phyloP scores from a whole-genome alignment of 352 stramenopile genomes.

The Pythium diclinum region DNA sequence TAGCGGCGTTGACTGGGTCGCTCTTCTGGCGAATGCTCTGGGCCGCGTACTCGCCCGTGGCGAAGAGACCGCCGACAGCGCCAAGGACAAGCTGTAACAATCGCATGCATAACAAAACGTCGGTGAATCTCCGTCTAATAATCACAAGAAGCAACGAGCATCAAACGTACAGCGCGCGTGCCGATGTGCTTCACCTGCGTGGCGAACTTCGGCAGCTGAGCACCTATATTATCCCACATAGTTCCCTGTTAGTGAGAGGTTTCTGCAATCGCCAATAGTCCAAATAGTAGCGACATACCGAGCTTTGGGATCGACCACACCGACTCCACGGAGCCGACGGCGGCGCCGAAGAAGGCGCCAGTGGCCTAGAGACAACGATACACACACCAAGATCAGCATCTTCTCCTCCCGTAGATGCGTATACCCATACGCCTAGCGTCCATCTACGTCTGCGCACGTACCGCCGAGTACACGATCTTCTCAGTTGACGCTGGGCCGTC shows the following conservation, averaged over 20 bases:
- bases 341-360: constrained; percentile 74
- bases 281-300: constrained; percentile 36
- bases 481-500: constrained; percentile 57
- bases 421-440: neutral
- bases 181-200: constrained; percentile 80
- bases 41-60: constrained; percentile 61
- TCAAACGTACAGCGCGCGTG: constrained; percentile 51
- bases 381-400: neutral
- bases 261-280: neutral
- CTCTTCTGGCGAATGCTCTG: constrained; percentile 68
- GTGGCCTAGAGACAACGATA: constrained; percentile 37
- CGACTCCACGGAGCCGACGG: constrained; percentile 74
- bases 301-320: constrained; percentile 88
- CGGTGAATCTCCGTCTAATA: neutral
- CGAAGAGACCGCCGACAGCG: constrained; percentile 57
- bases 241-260: neutral
- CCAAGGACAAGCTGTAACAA: constrained; percentile 65
- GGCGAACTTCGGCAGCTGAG: constrained; percentile 78
- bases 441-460: constrained; percentile 21
- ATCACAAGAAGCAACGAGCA: neutral
- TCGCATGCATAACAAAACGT: neutral
- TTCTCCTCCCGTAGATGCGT: neutral
- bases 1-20: constrained; percentile 61
- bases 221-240: constrained; percentile 34
- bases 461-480: constrained; percentile 79